A percentile compares a stretch with the other conserved stretches of the same genome.
Conservation (phyloP, 2,329 filamentous ascomycete species). For the Fusarium veterinarium region DNA sequence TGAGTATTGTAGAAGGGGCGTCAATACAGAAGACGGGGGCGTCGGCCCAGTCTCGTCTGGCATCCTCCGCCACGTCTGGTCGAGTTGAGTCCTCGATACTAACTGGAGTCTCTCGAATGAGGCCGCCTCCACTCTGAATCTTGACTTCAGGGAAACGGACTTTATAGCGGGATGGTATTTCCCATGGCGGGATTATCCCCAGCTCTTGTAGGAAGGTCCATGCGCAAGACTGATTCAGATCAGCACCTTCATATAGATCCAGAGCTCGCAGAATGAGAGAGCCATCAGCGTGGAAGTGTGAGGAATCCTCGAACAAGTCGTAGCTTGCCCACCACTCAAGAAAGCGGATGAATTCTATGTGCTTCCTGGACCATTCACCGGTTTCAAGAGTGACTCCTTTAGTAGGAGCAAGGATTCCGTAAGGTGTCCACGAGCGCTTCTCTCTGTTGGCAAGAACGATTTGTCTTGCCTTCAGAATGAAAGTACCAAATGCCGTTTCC, state of each 20-base stretch:
- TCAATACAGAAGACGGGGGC: conserved; percentile 80
- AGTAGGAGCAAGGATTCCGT: conserved; percentile 57
- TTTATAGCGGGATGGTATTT: conserved; percentile 73
- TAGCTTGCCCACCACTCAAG: conserved; percentile 75
- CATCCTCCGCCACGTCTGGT: conserved; percentile 58
- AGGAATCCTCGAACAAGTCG: conserved; percentile 62
- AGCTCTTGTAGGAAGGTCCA: conserved; percentile 82
- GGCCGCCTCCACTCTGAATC: conserved; percentile 56
- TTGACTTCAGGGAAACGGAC: conserved; percentile 63
- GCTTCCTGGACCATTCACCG: conserved; percentile 46
- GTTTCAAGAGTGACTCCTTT: conserved; percentile 32
- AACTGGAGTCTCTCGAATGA: conserved; percentile 51
- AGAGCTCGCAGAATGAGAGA: conserved; percentile 72
- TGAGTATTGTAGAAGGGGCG: conserved; percentile 71
- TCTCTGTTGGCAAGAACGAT: conserved; percentile 65
- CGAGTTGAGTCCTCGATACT: conserved; percentile 50
- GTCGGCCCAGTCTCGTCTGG: conserved; percentile 69
- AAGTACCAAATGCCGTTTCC: conserved; percentile 52
- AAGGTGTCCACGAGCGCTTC: conserved; percentile 59
- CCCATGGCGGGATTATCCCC: conserved; percentile 76
- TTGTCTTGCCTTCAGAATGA: conserved; percentile 61
- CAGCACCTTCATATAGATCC: conserved; percentile 65
- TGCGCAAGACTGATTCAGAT: conserved; percentile 56
- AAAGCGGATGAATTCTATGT: conserved; percentile 70
- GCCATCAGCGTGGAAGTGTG: conserved; percentile 70